Evolutionary conservation across 306 rosid genomes (phyloP), one percentile per base, ranked within the genome.

Genomic region (Quercus parvula): DNA sequence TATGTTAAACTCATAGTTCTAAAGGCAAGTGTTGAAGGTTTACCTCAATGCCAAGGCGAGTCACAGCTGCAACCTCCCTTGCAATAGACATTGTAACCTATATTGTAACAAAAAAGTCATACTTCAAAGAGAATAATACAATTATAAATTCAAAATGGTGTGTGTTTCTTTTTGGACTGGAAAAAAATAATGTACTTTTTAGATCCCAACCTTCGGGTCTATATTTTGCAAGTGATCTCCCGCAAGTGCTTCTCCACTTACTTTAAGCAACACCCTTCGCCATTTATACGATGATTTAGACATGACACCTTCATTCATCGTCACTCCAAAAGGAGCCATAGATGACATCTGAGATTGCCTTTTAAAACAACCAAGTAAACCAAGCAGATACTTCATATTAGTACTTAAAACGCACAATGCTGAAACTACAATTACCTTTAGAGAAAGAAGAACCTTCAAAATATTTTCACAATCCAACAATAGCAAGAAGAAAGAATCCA

Each of bases 21-120:
- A 56, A 76, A 51, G 27, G 70, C 33, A 56, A 44, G 74, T 9
- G 14, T 31, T 61, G 46, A 28, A n/a, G 22, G 5, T 76, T 74
- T 84, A 95, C 99, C 99, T 95, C 98, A 85, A 95, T 87, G 67
- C 99, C 99, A 56, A 93, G 97, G 71, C 96, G 97, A 79, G 97
- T 91, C 71, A 95, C 99, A 77, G 94, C 73, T 76, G 98, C 97
- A 77, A 95, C 99, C 84, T 93, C 99, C 88, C 96, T 89, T 52
- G 98, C 98, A 77, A 95, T 95, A 75, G 93, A 87, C 99, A 91
- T 95, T 15, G 98, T 92, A 46, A 92, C 76, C 98, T 95, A 84
- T 59, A 85, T 55, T 67, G 17, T 51, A 75, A 14, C 56, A 63
- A 27, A 52, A 73, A 10, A 5, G 44, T 52, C 28, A 25, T 10